phyloP scores from a whole-genome alignment of 2,329 filamentous ascomycete species.

The Fusarium xylarioides region DNA sequence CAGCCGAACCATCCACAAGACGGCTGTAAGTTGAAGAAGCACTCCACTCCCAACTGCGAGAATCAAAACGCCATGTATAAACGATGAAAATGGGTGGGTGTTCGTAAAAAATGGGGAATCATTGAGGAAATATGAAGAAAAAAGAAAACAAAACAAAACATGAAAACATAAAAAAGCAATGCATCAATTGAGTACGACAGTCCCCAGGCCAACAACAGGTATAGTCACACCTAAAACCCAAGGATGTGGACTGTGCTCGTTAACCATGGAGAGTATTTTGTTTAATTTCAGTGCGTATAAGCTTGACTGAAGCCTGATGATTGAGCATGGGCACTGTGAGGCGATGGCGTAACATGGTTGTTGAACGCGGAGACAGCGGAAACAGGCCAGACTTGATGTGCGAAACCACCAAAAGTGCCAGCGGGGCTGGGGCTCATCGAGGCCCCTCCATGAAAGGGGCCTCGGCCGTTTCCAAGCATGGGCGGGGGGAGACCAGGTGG shows the following conservation, averaged over 20 bases:
- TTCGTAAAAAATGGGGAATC: constrained; percentile 30
- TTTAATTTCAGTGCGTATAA: constrained; percentile 2
- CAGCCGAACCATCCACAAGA: constrained; percentile 16
- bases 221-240: background rate
- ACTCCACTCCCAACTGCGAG: constrained; percentile 5
- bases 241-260: background rate
- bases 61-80: constrained; percentile 19
- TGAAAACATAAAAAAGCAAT: background rate
- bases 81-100: constrained; percentile 9
- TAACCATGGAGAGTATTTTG: background rate
- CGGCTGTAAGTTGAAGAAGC: background rate
- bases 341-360: constrained; percentile 9
- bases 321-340: constrained; percentile 30
- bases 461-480: constrained; percentile 61
- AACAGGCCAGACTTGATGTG: constrained; percentile 40
- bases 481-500: constrained; percentile 83
- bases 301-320: constrained; percentile 38
- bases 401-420: constrained; percentile 27
- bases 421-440: constrained; percentile 31
- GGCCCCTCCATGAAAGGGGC: constrained; percentile 36
- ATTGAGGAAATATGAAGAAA: background rate
- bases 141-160: background rate
- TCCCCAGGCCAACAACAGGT: background rate
- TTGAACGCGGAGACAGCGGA: constrained; percentile 32
- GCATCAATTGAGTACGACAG: background rate